phyloP scores from a whole-genome alignment of 768 basidiomycete genomes.

The Candolleomyces aberdarensis region DNA sequence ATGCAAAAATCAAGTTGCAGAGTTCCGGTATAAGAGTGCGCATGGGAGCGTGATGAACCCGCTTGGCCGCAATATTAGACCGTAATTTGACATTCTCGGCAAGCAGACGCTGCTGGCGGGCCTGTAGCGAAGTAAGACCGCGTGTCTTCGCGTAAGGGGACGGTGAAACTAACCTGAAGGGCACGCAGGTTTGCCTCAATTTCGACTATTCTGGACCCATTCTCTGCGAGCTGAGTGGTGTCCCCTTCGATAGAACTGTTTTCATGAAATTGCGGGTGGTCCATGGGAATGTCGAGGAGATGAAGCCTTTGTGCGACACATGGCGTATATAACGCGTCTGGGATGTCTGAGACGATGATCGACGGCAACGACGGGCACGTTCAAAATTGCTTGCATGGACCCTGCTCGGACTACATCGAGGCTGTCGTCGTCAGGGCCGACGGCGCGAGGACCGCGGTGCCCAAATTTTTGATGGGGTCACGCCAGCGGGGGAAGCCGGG shows the following conservation, averaged over 20 bases:
- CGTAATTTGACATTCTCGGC: constrained; percentile 5
- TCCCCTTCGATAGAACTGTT: neutral
- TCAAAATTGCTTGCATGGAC: too few relatives aligned
- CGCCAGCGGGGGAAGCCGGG: constrained; percentile 39
- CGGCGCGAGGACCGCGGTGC: too few relatives aligned
- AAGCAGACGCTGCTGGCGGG: constrained; percentile 2
- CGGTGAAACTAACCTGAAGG: neutral
- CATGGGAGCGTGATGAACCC: constrained; percentile 14
- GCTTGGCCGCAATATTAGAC: constrained; percentile 16
- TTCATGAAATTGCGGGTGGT: too few relatives aligned
- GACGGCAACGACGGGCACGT: too few relatives aligned
- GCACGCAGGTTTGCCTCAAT: constrained; percentile 2
- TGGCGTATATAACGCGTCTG: too few relatives aligned
- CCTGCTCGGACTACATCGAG: too few relatives aligned
- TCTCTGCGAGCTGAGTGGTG: neutral
- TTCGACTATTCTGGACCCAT: neutral
- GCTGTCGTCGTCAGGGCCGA: too few relatives aligned
- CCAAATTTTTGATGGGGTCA: neutral
- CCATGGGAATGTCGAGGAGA: too few relatives aligned
- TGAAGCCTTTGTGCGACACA: too few relatives aligned
- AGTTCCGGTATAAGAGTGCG: constrained; percentile 17
- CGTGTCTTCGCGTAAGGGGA: neutral
- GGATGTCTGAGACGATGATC: neutral
- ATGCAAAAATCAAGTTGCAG: constrained; percentile 18
- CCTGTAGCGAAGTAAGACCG: neutral